A percentile compares a stretch with the other conserved stretches of the same genome.
phyloP scores from a whole-genome alignment of 495 filamentous ascomycete species.

The Schizothecium vesticola region DNA sequence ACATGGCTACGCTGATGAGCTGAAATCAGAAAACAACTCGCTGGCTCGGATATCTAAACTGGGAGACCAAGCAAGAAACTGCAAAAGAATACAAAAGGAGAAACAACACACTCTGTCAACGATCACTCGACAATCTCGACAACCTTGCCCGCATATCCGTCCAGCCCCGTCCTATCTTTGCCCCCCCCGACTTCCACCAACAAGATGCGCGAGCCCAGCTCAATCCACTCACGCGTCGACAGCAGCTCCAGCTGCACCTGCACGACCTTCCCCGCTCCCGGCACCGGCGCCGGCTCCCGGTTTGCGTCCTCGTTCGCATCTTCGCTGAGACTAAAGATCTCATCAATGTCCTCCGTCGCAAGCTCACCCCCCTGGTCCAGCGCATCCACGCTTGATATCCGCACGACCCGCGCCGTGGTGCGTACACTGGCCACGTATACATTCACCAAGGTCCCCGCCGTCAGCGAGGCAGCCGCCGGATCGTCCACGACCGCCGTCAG shows the following conservation, averaged over 20 bases:
- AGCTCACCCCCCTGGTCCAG: slow-evolving; percentile 15
- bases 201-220: slow-evolving; percentile 71
- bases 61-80: background rate
- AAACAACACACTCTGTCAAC: background rate
- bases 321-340: slow-evolving; percentile 63
- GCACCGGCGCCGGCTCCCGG: slow-evolving; percentile 16
- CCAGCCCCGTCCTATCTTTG: slow-evolving; percentile 57
- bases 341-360: slow-evolving; percentile 42
- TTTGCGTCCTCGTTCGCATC: slow-evolving; percentile 38
- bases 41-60: background rate
- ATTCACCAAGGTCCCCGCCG: slow-evolving; percentile 57
- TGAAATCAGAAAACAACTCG: background rate
- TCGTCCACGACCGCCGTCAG: slow-evolving; percentile 48
- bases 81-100: background rate
- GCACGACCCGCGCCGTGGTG: slow-evolving; percentile 62
- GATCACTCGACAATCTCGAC: slow-evolving; percentile 49
- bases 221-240: slow-evolving; percentile 76
- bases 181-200: slow-evolving; percentile 51
- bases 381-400: slow-evolving; percentile 26
- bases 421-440: slow-evolving; percentile 86
- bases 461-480: slow-evolving; percentile 33
- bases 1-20: background rate
- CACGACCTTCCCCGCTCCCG: slow-evolving; percentile 37
- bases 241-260: slow-evolving; percentile 72
- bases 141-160: slow-evolving; percentile 60